Evolutionary conservation across 345 rosid genomes (phyloP), one percentile per base, ranked within the genome.

Genomic region (Ceriops zippeliana): DNA sequence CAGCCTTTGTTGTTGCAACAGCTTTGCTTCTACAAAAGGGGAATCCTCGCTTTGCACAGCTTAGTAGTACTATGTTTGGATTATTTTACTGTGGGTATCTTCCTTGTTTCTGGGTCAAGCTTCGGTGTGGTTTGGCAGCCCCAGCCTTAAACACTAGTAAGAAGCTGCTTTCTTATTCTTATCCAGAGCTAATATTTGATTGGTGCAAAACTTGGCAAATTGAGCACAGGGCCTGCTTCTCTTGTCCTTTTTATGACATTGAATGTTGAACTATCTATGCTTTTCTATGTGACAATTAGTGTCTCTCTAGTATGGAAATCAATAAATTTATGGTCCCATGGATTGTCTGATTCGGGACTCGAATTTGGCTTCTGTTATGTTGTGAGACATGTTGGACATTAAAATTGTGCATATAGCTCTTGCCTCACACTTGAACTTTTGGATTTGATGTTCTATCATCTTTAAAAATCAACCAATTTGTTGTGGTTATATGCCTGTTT

Each of bases 21-120:
- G 81, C 96, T 21, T 83, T 93, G 82, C 90, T 91, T 74, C 79
- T 93, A 62, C 96, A 93, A 74, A 83, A 90, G 83, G 93, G 89
- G 73, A 87, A 79, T 76, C 96, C 98, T 6, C 93, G 96, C 61
- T 91, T 93, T 80, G 73, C 98, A 63, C 96, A 92, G 82, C 95
- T 92, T 42, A 92, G 96, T 72, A 89, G 90, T 80, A 74, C 96
- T 51, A 83, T 89, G 81, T 93, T 93, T 74, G 97, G 98, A n/a
- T 63, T 93, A 20, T 90, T 93, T 81, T 89, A 89, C 70, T 89
- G 90, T 37, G 96, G 97, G 26, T 93, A 89, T 81, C 96, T 93
- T 67, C 97, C 97, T 79, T 93, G 90, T 74, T 93, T 93, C 58
- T 93, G 98, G 97, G 83, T 89, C 58, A 93, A 90, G 86, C 96